Evolutionary conservation across 306 rosid species (phyloP).

Genomic region (Rosa chinensis): DNA sequence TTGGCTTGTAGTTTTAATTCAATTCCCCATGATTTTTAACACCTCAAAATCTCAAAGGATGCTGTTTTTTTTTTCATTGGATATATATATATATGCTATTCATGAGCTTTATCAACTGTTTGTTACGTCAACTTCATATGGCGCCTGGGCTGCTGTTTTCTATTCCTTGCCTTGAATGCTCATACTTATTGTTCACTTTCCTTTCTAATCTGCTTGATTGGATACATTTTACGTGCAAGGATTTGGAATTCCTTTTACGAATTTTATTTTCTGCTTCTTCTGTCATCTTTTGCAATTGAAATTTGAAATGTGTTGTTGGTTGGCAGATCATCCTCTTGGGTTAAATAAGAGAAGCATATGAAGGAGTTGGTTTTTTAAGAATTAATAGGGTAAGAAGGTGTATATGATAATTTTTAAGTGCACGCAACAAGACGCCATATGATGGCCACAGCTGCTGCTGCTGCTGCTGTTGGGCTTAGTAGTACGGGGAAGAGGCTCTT

Average conservation of each 20-base stretch:
- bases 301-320: neutral
- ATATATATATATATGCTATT: neutral
- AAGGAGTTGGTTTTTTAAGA: conserved; percentile 7
- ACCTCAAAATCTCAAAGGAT: neutral
- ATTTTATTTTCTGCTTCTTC: neutral
- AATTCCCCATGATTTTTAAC: too few species aligned
- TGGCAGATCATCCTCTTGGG: conserved; percentile 12
- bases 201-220: neutral
- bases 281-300: neutral
- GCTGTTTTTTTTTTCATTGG: neutral
- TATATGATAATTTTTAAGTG: conserved; percentile 41
- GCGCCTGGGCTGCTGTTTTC: neutral
- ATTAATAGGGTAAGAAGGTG: conserved; percentile 4
- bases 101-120: neutral
- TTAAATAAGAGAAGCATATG: neutral
- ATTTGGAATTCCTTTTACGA: neutral
- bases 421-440: conserved; percentile 41
- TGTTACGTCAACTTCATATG: neutral
- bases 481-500: conserved; percentile 82
- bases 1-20: too few species aligned
- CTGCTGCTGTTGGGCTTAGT: conserved; percentile 72
- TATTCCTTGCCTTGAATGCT: neutral
- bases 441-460: conserved; percentile 95
- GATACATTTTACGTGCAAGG: neutral
- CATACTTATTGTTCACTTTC: neutral